Base-by-base conservation (phyloP, 352 stramenopile genomes). In the Blastocystis sp. region DNA sequence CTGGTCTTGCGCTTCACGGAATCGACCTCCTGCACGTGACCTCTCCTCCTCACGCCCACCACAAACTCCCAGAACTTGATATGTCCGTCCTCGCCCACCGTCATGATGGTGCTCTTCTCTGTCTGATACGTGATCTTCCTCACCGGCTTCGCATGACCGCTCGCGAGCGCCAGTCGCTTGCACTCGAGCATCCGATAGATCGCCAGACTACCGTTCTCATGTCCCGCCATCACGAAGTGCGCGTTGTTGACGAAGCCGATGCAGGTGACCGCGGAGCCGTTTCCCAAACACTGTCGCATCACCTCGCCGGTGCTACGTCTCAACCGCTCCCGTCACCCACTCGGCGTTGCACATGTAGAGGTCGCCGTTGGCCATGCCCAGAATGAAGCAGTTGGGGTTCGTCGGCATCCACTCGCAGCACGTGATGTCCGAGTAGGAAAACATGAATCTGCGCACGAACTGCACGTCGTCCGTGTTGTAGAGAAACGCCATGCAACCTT, bases 401-500 rank as follows among this genome's bases (percentile, higher is more conserved):
- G 32, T 16, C 2, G 6, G 11, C 24, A n/a, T 24, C 57, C 36
- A 59, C 11, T 38, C 24, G 38, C 46, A 59, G 18, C 21, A 27
- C 27, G 27, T 46, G n/a, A 78, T 59, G 32, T 59, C 42, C 34
- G 18, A 38, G 7, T 44, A 42, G 27, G 18, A 34, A 32, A 24
- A 11, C 4, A 44, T 6, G 21, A 42, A 24, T 4, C 67, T 14
- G 18, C 27, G 16, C 27, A 59, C 42, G 27, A 63, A 59, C n/a
- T 78, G 67, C 18, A 78, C 49, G 38, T 78, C 67, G 27, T 51
- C 44, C 18, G 67, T 78, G 51, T 61, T 78, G 42, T 78, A 78
- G 14, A 56, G 16, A 21, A 29, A 57, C 38, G 57, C 29, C 14
- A 61, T 78, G 0, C 67, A 32, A 6, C 46, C 21, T 32, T 32